phyloP scores from a whole-genome alignment of 2,329 filamentous ascomycete genomes.

The Cylindrodendrum hubeiense region DNA sequence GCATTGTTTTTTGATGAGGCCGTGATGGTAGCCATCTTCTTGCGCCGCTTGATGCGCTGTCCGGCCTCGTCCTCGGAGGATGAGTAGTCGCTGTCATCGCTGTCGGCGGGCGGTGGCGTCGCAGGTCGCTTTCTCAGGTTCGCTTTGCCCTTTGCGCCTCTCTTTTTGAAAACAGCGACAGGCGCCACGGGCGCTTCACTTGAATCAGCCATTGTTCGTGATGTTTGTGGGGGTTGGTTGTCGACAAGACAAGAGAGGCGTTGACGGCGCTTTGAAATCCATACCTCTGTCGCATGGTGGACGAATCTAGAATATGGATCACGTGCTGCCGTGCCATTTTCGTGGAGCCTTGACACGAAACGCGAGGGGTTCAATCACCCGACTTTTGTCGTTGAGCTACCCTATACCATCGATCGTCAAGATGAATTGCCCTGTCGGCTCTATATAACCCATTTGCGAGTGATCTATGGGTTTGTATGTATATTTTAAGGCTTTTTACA shows the following conservation, averaged over 20 bases:
- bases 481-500: too few relatives aligned
- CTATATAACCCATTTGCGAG: too few relatives aligned
- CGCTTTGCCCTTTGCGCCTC: constrained; percentile 79
- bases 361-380: not conserved
- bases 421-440: too few relatives aligned
- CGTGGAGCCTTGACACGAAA: not conserved
- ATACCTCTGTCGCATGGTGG: not conserved
- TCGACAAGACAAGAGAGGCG: not conserved
- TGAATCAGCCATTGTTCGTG: constrained; percentile 36
- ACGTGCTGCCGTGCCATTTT: not conserved
- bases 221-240: not conserved
- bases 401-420: too few relatives aligned
- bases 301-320: not conserved
- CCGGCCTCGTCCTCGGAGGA: constrained; percentile 83
- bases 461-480: too few relatives aligned
- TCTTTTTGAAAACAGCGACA: constrained; percentile 86
- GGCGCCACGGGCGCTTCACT: constrained; percentile 54
- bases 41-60: constrained; percentile 82
- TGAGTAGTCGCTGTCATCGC: constrained; percentile 72
- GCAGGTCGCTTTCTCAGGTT: constrained; percentile 85
- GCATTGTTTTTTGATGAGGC: constrained; percentile 68
- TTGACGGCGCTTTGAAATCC: constrained; percentile 4
- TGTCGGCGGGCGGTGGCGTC: constrained; percentile 78
- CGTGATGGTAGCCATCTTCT: constrained; percentile 74
- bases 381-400: too few relatives aligned